Conservation (phyloP, 2,329 filamentous ascomycete species). For the Fusarium sp. region DNA sequence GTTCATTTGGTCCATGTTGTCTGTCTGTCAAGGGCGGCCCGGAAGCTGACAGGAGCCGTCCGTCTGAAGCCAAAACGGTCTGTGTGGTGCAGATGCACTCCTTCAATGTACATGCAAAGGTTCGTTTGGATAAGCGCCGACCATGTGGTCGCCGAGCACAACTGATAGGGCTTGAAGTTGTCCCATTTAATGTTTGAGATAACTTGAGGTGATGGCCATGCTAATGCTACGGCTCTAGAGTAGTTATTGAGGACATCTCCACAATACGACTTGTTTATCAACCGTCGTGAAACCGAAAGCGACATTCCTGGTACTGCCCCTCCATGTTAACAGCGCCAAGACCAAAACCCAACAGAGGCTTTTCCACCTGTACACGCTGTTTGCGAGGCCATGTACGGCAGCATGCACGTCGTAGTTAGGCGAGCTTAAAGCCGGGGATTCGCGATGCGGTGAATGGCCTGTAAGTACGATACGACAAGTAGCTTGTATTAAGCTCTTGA, state of each 20-base stretch:
- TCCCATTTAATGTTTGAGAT: background rate
- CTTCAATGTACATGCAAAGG: background rate
- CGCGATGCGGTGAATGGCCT: background rate
- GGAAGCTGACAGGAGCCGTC: background rate
- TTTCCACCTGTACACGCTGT: background rate
- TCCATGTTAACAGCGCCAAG: background rate
- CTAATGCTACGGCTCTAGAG: background rate
- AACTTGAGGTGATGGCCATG: background rate
- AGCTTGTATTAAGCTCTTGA: background rate
- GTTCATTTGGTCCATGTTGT: background rate
- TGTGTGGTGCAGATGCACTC: background rate
- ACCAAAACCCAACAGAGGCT: background rate
- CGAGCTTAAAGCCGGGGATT: background rate
- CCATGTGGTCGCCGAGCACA: background rate
- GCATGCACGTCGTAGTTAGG: background rate
- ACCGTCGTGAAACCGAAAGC: background rate
- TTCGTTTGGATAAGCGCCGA: background rate
- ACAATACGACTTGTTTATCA: background rate
- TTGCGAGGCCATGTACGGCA: background rate
- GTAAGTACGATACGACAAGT: background rate
- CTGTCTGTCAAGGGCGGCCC: background rate
- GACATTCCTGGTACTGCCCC: background rate
- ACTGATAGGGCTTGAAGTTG: background rate
- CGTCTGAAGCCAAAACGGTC: background rate
- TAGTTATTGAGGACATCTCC: background rate